Base-by-base conservation (phyloP, 768 basidiomycete species). In the Russula compacta region DNA sequence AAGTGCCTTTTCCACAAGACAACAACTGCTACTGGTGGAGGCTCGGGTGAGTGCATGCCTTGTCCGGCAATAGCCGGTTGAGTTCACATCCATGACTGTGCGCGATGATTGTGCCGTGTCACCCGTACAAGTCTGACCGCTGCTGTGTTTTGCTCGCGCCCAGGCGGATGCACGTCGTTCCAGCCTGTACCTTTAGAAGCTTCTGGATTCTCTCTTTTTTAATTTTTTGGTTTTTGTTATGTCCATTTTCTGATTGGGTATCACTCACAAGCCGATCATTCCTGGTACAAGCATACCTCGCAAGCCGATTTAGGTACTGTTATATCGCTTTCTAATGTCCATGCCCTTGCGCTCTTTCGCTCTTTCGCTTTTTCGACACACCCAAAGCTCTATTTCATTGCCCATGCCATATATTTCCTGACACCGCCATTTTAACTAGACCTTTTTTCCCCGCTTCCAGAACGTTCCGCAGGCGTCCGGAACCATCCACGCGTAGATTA, bases 391-490 rank as follows among this genome's bases (percentile, higher is more conserved):
- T 32, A 17, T 42, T 53, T 17, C n/a, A n/a, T n/a, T n/a, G n/a
- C n/a, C n/a, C 24, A 43, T 52, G 56, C 48, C 24, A 47, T 24
- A 32, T 40, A 44, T 39, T 1, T 49, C 32, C n/a, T 11, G 19
- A 5, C 19, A 6, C 42, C 17, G 29, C 24, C 52, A 49, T 50
- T 17, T 49, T 42, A 6, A 55, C 38, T 24, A 47, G 33, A 29
- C 58, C 48, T 38, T 3, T 24, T n/a, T 6, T 50, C 29, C 11
- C 17, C 24, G 42, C 0, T 66, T 65, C 53, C 66, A 66, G 64
- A 66, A 65, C 12, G 12, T 58, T 61, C 65, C 17, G 3, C 19
- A 7, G 36, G 21, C 1, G 2, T 54, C 60, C 19, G 40, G 59
- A 29, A 46, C 14, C 8, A 14, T 4, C 49, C 43, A 19, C 29